Evolutionary conservation across 148 eudicot genomes (phyloP).

Genomic region (Chenopodium quinoa): DNA sequence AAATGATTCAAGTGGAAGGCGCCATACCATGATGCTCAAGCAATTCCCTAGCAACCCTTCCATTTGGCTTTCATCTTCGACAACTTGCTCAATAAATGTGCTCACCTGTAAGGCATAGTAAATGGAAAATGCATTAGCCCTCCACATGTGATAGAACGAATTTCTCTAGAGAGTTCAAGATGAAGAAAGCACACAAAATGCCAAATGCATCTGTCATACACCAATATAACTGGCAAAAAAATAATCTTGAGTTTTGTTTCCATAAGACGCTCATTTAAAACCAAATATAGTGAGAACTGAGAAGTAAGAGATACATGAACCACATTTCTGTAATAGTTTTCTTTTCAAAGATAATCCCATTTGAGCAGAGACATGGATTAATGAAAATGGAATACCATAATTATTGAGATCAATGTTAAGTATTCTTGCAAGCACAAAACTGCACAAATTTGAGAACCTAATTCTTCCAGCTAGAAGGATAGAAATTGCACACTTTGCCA

Average conservation of each 20-base stretch:
- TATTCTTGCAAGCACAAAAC: background rate
- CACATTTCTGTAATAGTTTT: background rate
- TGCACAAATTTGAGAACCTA: background rate
- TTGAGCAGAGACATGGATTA: background rate
- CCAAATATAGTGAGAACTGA: background rate
- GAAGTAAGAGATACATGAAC: background rate
- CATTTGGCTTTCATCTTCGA: conserved; percentile 89
- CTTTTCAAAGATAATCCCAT: background rate
- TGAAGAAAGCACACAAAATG: background rate
- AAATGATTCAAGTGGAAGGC: conserved; percentile 45
- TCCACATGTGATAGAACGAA: background rate
- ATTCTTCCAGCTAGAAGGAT: background rate
- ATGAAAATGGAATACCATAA: background rate
- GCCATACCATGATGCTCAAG: conserved; percentile 67
- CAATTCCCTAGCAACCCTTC: conserved; percentile 53
- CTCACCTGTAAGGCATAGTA: conserved; percentile 51
- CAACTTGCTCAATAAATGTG: conserved; percentile 67
- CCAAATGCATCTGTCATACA: background rate
- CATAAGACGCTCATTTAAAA: background rate
- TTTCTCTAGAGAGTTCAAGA: background rate
- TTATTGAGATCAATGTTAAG: background rate
- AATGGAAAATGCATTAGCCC: background rate
- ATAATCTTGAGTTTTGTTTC: no score
- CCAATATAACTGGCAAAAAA: no score
- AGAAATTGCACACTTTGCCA: background rate